Percentiles rank a stretch among this genome's conserved stretches.
Evolutionary conservation across 1,284 basidiomycete species (phyloP).

Genomic region (Ceratorhiza oryzae-sativae): DNA sequence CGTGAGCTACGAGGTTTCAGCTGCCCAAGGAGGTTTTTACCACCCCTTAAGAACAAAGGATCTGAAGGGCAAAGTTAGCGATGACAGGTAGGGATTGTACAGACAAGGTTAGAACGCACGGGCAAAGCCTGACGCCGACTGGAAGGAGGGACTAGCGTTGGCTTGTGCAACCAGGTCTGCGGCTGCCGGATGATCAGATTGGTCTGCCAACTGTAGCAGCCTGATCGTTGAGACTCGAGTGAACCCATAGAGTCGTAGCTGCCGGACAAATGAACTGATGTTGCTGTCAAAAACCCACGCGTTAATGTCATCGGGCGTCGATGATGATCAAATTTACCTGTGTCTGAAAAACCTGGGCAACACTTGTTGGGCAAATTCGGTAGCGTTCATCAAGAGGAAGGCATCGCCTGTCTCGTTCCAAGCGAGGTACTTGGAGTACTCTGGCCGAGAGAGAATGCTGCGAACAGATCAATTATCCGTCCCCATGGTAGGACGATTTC

Average conservation of each 20-base stretch:
- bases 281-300: conserved; percentile 40
- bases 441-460: conserved; percentile 40
- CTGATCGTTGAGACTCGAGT: conserved; percentile 43
- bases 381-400: conserved; percentile 43
- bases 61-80: not conserved
- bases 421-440: conserved; percentile 41
- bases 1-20: conserved; percentile 42
- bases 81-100: not conserved
- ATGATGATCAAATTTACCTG: conserved; percentile 34
- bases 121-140: conserved; percentile 41
- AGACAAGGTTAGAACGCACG: conserved; percentile 40
- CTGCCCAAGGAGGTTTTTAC: conserved; percentile 42
- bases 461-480: conserved; percentile 13
- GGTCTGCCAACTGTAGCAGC: conserved; percentile 40
- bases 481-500: not conserved
- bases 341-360: conserved; percentile 46
- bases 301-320: conserved; percentile 24
- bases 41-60: conserved; percentile 40
- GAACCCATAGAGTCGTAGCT: conserved; percentile 44
- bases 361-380: conserved; percentile 42
- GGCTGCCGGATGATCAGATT: conserved; percentile 39
- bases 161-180: conserved; percentile 34
- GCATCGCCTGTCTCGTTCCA: conserved; percentile 43
- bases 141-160: conserved; percentile 33
- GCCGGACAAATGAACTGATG: conserved; percentile 43